A percentile compares a stretch with the other conserved stretches of the same genome.
Conservation (phyloP, 177 flowering plant genomes). For the Tripterygium wilfordii region DNA sequence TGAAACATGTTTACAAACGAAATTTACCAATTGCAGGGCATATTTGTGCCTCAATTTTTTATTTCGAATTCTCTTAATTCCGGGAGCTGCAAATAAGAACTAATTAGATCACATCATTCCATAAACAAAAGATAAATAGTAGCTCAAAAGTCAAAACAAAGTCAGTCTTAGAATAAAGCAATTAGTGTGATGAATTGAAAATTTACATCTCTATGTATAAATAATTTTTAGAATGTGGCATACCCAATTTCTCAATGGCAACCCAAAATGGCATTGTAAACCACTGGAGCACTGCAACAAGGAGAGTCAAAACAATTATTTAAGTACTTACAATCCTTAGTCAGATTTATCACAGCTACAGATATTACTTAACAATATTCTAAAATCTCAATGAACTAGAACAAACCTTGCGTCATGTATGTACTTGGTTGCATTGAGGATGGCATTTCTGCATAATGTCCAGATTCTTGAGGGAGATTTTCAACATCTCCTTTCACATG, state of each 20-base stretch:
- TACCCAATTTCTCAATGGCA: neutral
- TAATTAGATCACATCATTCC: neutral
- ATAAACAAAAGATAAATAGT: neutral
- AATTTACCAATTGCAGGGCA: neutral
- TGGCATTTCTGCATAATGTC: too few relatives aligned
- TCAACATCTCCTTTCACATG: too few relatives aligned
- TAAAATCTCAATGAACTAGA: too few relatives aligned
- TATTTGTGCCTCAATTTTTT: neutral
- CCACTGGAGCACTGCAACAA: neutral
- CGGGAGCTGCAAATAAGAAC: neutral
- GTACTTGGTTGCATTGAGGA: too few relatives aligned
- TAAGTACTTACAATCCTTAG: neutral
- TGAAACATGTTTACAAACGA: neutral
- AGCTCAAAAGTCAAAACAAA: too few relatives aligned
- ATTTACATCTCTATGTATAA: neutral
- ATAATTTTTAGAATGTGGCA: too few relatives aligned
- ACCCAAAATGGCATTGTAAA: neutral
- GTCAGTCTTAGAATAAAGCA: too few relatives aligned
- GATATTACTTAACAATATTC: too few relatives aligned
- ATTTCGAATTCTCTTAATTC: neutral
- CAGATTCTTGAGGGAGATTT: too few relatives aligned
- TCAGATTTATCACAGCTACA: too few relatives aligned
- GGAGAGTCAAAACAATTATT: neutral
- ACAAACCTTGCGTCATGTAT: too few relatives aligned
- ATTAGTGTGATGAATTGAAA: too few relatives aligned